Percentiles rank a stretch among this genome's conserved stretches.
Evolutionary conservation across 306 rosid genomes (phyloP).

Genomic region (Citrullus amarus): DNA sequence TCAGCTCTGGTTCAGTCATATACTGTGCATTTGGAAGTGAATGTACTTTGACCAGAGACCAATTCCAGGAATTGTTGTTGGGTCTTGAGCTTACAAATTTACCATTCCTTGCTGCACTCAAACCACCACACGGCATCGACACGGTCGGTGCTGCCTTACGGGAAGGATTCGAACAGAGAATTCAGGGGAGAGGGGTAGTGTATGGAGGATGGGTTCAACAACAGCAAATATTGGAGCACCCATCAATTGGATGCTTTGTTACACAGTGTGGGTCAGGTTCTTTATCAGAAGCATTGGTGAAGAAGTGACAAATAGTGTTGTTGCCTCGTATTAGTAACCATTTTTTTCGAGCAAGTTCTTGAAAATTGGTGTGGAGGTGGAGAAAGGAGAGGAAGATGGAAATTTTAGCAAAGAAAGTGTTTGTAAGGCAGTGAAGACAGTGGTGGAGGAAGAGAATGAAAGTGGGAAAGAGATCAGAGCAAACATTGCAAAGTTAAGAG

Average conservation of each 20-base stretch:
- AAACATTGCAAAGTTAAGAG: conserved; percentile 40
- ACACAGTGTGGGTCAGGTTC: conserved; percentile 82
- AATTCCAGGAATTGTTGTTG: conserved; percentile 38
- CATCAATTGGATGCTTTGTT: conserved; percentile 66
- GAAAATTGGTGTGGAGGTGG: conserved; percentile 50
- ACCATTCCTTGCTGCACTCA: conserved; percentile 47
- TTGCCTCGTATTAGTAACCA: conserved; percentile 49
- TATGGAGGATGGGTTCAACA: conserved; percentile 60
- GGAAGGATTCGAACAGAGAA: conserved; percentile 38
- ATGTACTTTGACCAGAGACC: conserved; percentile 25
- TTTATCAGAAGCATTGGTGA: conserved; percentile 42
- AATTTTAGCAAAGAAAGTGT: conserved; percentile 34
- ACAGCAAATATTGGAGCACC: conserved; percentile 42
- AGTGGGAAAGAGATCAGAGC: conserved; percentile 23
- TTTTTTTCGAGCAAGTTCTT: conserved; percentile 25
- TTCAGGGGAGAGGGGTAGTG: conserved; percentile 43
- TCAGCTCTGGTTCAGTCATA: conserved; percentile 28
- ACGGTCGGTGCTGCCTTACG: conserved; percentile 40
- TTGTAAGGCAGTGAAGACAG: conserved; percentile 25
- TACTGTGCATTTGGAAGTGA: conserved; percentile 57
- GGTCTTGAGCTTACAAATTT: conserved; percentile 54
- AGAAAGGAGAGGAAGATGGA: conserved; percentile 52
- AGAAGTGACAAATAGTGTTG: conserved; percentile 39
- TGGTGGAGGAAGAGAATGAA: conserved; percentile 32
- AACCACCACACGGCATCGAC: conserved; percentile 33